A percentile compares a stretch with the other conserved stretches of the same genome.
phyloP scores from a whole-genome alignment of 1,284 basidiomycete genomes.

The Heterobasidion parviporum region DNA sequence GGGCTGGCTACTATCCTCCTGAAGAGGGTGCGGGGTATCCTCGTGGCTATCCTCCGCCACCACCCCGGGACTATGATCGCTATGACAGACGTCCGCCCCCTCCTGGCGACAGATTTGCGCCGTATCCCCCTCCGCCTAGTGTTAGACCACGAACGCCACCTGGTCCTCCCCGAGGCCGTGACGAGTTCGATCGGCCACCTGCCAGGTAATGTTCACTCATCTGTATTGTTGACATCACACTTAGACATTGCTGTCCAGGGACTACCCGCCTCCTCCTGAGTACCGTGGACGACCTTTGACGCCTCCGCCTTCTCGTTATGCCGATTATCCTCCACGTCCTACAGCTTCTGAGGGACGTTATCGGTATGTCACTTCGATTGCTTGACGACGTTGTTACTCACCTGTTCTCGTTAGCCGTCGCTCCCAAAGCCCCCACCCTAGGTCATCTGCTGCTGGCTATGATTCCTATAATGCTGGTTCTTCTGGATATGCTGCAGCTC shows the following conservation, averaged over 20 bases:
- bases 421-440: slow-evolving; percentile 55
- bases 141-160: slow-evolving; percentile 35
- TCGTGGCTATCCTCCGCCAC: slow-evolving; percentile 37
- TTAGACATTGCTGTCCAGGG: slow-evolving; percentile 22
- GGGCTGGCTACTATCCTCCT: slow-evolving; percentile 23
- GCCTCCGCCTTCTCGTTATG: slow-evolving; percentile 45
- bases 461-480: slow-evolving; percentile 32
- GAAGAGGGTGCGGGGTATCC: slow-evolving; percentile 26
- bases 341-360: slow-evolving; percentile 33
- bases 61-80: slow-evolving; percentile 49
- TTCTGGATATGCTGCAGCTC: slow-evolving; percentile 30
- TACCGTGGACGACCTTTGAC: slow-evolving; percentile 50
- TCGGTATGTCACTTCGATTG: slow-evolving; percentile 34
- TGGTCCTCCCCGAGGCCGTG: slow-evolving; percentile 28
- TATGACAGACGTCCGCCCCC: slow-evolving; percentile 46
- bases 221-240: neutral
- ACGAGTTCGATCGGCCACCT: slow-evolving; percentile 39
- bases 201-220: slow-evolving; percentile 30
- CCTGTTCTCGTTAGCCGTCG: slow-evolving; percentile 43
- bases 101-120: slow-evolving; percentile 27
- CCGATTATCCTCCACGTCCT: slow-evolving; percentile 46
- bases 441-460: slow-evolving; percentile 28
- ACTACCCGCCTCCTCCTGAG: slow-evolving; percentile 34
- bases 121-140: slow-evolving; percentile 23
- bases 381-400: slow-evolving; percentile 3